Evolutionary conservation across 441 rosid species (phyloP).

Genomic region (Pelargonium citronellum): DNA sequence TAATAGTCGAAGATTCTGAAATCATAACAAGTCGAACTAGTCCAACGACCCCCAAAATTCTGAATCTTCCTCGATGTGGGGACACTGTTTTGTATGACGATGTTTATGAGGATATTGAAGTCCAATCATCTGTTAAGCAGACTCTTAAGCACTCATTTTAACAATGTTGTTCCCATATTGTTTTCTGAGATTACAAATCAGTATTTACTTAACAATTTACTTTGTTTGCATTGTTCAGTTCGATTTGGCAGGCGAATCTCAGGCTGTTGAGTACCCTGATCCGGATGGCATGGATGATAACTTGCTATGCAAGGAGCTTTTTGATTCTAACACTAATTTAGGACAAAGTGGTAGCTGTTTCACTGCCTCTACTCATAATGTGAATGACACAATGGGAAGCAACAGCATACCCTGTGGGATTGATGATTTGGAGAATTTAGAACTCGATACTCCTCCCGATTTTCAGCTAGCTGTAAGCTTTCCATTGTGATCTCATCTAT

Average conservation of each 20-base stretch:
- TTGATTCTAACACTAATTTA: slow-evolving; percentile 33
- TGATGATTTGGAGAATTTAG: slow-evolving; percentile 57
- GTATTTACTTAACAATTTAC: background rate
- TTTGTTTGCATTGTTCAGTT: slow-evolving; percentile 10
- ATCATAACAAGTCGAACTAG: slow-evolving; percentile 33
- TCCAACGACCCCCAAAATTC: slow-evolving; percentile 69
- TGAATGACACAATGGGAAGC: slow-evolving; percentile 25
- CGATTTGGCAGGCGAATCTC: slow-evolving; percentile 60
- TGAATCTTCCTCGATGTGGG: slow-evolving; percentile 47
- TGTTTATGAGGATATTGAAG: slow-evolving; percentile 28
- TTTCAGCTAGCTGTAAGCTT: slow-evolving; percentile 51
- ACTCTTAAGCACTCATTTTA: background rate
- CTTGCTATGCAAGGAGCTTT: slow-evolving; percentile 48
- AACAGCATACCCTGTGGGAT: slow-evolving; percentile 29
- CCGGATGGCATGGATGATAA: slow-evolving; percentile 37
- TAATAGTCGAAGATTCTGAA: slow-evolving; percentile 32
- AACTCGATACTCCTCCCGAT: slow-evolving; percentile 72
- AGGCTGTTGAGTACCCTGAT: slow-evolving; percentile 39
- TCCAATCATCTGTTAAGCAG: slow-evolving; percentile 31
- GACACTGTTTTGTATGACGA: slow-evolving; percentile 33
- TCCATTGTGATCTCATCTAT: slow-evolving; percentile 3
- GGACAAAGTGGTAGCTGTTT: slow-evolving; percentile 22
- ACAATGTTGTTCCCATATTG: background rate
- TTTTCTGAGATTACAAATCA: background rate
- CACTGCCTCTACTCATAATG: slow-evolving; percentile 11